A percentile compares a stretch with the other conserved stretches of the same genome.
phyloP scores from a whole-genome alignment of 2,329 filamentous ascomycete species.

The Colletotrichum sp. region DNA sequence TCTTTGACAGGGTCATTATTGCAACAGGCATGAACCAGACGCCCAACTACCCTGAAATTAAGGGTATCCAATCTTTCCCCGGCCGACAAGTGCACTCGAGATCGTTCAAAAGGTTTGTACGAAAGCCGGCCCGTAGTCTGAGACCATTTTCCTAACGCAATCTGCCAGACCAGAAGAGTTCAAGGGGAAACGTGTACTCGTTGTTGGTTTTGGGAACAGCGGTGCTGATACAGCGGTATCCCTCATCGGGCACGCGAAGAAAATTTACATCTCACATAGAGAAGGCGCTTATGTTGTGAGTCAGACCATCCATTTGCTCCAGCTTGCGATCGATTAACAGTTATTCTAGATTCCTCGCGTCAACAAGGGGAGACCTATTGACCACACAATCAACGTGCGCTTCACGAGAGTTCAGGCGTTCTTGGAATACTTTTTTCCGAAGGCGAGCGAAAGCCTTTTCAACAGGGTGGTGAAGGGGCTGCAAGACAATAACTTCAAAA shows the following conservation, averaged over 20 bases:
- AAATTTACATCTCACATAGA: conserved; percentile 47
- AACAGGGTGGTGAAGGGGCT: background rate
- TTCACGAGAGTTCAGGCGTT: background rate
- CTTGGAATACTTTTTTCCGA: conserved; percentile 22
- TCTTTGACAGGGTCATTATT: conserved; percentile 42
- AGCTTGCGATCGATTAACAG: background rate
- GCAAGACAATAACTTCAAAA: conserved; percentile 1
- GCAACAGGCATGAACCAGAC: conserved; percentile 35
- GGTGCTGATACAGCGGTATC: conserved; percentile 38
- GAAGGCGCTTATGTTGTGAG: conserved; percentile 41
- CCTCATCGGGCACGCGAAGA: conserved; percentile 37
- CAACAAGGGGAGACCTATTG: conserved; percentile 35
- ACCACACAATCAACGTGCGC: conserved; percentile 26
- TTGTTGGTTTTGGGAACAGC: conserved; percentile 48
- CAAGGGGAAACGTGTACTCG: conserved; percentile 43
- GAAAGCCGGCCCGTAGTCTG: background rate
- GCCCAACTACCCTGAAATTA: conserved; percentile 38
- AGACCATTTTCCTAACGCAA: background rate
- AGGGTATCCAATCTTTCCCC: conserved; percentile 38
- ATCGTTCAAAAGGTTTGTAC: conserved; percentile 12
- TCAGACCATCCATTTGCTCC: background rate
- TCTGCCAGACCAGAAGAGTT: conserved; percentile 33
- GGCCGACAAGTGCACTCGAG: conserved; percentile 43
- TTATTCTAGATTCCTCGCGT: background rate
- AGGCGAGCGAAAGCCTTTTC: conserved; percentile 27